phyloP scores from a whole-genome alignment of 306 rosid genomes.

The Prinsepia uniflora region DNA sequence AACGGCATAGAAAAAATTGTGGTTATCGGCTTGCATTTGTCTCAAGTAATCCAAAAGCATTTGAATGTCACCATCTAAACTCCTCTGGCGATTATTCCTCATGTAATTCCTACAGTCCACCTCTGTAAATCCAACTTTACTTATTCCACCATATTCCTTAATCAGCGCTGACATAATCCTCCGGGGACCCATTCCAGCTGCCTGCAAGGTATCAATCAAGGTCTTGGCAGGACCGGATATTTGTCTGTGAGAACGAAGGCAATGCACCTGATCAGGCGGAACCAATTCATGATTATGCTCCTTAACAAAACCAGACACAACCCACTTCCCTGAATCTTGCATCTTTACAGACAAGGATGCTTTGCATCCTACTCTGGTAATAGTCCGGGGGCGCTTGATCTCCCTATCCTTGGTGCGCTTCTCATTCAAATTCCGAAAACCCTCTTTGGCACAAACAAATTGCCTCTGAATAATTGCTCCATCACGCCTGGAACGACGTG shows the following conservation, averaged over 20 bases:
- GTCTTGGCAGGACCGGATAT: conserved; percentile 97
- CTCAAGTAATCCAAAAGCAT: conserved; percentile 82
- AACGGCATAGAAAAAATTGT: conserved; percentile 79
- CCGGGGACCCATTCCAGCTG: conserved; percentile 99
- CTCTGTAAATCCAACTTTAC: conserved; percentile 97
- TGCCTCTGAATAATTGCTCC: conserved; percentile 98
- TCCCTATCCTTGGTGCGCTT: conserved; percentile 97
- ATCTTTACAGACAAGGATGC: conserved; percentile 93
- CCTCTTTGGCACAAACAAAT: conserved; percentile 96
- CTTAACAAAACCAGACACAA: conserved; percentile 89
- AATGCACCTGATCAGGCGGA: conserved; percentile 96
- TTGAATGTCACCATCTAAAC: conserved; percentile 86
- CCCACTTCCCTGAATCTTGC: conserved; percentile 98
- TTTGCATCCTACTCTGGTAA: conserved; percentile 96
- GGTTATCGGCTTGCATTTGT: conserved; percentile 77
- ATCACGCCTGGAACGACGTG: conserved; percentile 94
- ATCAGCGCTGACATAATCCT: conserved; percentile 95
- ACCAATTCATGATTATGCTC: conserved; percentile 93
- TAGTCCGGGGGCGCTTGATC: conserved; percentile 86
- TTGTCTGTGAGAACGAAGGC: conserved; percentile 95
- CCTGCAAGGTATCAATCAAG: conserved; percentile 91
- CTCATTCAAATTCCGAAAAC: conserved; percentile 93
- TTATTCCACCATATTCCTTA: conserved; percentile 94
- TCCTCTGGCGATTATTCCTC: conserved; percentile 94
- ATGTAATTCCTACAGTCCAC: conserved; percentile 97